These are phyloP conservation scores for Eucalyptus viminalis DNA, from an alignment of 345 rosid species.

Conservation along the genomic window DNA sequence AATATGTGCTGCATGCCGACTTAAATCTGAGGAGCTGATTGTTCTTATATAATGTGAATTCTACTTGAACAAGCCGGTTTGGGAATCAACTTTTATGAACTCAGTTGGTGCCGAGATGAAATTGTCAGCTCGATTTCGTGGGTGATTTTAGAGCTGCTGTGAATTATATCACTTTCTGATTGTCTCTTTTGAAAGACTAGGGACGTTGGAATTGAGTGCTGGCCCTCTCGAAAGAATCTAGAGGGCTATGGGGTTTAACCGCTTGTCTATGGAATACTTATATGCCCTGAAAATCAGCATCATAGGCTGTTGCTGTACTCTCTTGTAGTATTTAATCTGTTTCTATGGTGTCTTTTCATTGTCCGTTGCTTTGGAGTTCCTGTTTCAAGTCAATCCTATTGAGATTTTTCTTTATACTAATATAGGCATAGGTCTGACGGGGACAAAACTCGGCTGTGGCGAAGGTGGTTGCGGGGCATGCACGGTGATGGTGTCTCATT, in stretches of 20 bases:
- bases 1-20: neutral
- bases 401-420: neutral
- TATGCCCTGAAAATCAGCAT: neutral
- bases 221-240: neutral
- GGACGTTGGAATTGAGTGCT: neutral
- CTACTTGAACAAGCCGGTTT: neutral
- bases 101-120: neutral
- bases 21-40: neutral
- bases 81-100: neutral
- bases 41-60: neutral
- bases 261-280: neutral
- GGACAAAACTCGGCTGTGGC: conserved; percentile 98
- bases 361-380: neutral
- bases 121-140: neutral
- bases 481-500: conserved; percentile 82
- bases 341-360: neutral
- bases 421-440: conserved; percentile 60
- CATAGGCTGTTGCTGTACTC: neutral
- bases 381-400: neutral
- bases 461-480: conserved; percentile 99
- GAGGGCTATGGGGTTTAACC: neutral
- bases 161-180: neutral
- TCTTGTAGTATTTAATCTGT: neutral
- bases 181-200: neutral
- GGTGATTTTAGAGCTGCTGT: neutral